Conservation (phyloP, 768 basidiomycete genomes). For the Russula sp. region DNA sequence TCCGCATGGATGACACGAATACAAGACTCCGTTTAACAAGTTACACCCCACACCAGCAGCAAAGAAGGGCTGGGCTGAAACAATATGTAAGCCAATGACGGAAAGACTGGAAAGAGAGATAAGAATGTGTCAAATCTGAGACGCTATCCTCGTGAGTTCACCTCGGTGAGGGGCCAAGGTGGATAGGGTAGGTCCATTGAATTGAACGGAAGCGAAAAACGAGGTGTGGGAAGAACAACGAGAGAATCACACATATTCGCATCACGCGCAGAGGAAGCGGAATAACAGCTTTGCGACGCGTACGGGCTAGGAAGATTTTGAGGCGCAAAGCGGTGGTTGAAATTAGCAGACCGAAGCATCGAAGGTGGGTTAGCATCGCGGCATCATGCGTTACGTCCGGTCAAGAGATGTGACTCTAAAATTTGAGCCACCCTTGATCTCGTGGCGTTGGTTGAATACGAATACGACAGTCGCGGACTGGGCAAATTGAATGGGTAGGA, state of each 20-base stretch:
- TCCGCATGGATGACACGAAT: neutral
- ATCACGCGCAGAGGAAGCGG: neutral
- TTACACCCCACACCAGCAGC: neutral
- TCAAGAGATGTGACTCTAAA: neutral
- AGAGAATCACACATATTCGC: neutral
- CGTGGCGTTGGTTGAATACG: neutral
- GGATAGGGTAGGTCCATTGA: neutral
- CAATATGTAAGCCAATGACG: neutral
- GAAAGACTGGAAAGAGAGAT: neutral
- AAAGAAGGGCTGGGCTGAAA: neutral
- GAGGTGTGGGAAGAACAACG: neutral
- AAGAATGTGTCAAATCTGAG: neutral
- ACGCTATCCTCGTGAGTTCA: neutral
- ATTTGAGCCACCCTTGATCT: neutral
- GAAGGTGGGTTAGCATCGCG: neutral
- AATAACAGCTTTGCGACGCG: neutral
- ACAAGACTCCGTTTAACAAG: neutral
- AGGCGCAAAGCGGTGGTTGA: neutral
- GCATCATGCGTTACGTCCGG: constrained; percentile 1
- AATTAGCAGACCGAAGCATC: neutral
- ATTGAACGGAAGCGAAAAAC: constrained; percentile 1
- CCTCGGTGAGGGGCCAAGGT: neutral
- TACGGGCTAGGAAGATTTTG: neutral
- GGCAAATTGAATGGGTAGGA: neutral
- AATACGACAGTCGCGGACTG: neutral